These are phyloP conservation scores for Xerocomellus amylosporus DNA, from an alignment of 768 basidiomycete genomes.

Conservation along the genomic window DNA sequence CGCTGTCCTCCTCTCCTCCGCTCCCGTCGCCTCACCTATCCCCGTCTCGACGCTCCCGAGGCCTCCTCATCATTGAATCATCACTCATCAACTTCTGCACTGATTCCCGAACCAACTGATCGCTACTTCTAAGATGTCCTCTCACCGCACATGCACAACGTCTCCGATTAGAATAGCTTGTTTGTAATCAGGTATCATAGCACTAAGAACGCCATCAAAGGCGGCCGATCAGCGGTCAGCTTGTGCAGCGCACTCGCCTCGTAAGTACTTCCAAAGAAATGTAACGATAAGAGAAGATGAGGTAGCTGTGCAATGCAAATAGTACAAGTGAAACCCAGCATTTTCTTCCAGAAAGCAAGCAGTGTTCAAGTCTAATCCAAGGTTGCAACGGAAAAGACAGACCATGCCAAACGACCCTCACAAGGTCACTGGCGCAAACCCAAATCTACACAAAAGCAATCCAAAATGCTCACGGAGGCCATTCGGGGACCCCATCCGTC, in stretches of 20 bases:
- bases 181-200: conserved; percentile 32
- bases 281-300: conserved; percentile 15
- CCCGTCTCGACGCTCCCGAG: conserved; percentile 16
- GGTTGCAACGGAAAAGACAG: conserved; percentile 15
- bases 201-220: conserved; percentile 25
- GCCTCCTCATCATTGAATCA: background rate
- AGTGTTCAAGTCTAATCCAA: conserved; percentile 21
- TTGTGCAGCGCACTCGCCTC: conserved; percentile 16
- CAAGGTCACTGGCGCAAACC: conserved; percentile 2
- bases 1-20: conserved; percentile 15
- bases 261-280: conserved; percentile 26
- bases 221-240: conserved; percentile 20
- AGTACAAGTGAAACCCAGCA: conserved; percentile 31
- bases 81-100: conserved; percentile 19
- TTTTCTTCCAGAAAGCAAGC: conserved; percentile 23
- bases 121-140: conserved; percentile 5
- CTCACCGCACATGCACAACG: background rate
- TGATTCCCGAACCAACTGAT: conserved; percentile 15
- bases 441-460: conserved; percentile 2
- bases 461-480: background rate
- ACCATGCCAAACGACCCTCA: conserved; percentile 11
- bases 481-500: conserved; percentile 1
- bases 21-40: conserved; percentile 11
- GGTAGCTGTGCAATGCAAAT: conserved; percentile 31
- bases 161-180: conserved; percentile 29